phyloP scores from a whole-genome alignment of 2,329 filamentous ascomycete genomes.

The Trichoderma oligosporum region DNA sequence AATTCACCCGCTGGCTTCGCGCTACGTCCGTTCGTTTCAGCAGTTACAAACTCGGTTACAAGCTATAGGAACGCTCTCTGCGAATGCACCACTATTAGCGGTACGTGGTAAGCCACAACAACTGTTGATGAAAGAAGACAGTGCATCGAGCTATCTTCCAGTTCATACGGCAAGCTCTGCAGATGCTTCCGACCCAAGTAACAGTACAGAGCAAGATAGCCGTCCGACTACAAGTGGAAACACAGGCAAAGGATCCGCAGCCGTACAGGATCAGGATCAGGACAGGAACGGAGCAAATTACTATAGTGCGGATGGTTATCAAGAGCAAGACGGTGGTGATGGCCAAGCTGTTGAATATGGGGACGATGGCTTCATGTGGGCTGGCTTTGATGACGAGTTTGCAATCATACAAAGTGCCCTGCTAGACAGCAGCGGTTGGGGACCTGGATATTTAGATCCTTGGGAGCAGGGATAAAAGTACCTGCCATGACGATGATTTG shows the following conservation, averaged over 20 bases:
- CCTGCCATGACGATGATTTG: too few relatives aligned
- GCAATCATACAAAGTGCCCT: slow-evolving; percentile 11
- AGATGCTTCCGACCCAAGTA: slow-evolving; percentile 1
- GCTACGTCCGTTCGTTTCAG: slow-evolving; percentile 10
- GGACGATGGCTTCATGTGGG: slow-evolving; percentile 13
- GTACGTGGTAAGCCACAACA: slow-evolving; percentile 7
- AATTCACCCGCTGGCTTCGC: slow-evolving; percentile 6
- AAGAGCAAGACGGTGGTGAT: not conserved
- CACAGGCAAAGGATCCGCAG: not conserved
- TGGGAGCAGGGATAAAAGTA: not conserved
- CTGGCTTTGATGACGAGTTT: slow-evolving; percentile 13
- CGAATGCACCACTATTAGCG: not conserved
- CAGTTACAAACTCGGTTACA: slow-evolving; percentile 4
- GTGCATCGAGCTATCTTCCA: not conserved
- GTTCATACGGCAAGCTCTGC: not conserved
- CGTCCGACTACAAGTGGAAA: not conserved
- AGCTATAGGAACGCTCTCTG: slow-evolving; percentile 3
- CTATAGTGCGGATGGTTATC: not conserved
- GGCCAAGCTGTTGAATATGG: not conserved
- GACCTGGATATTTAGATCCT: slow-evolving; percentile 8
- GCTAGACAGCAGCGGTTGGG: slow-evolving; percentile 13
- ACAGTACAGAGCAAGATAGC: not conserved
- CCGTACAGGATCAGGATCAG: not conserved
- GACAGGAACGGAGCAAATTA: not conserved
- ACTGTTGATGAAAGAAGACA: not conserved